Base-by-base conservation (phyloP, 2,329 filamentous ascomycete species). In the Thielaviopsis ethacetica region DNA sequence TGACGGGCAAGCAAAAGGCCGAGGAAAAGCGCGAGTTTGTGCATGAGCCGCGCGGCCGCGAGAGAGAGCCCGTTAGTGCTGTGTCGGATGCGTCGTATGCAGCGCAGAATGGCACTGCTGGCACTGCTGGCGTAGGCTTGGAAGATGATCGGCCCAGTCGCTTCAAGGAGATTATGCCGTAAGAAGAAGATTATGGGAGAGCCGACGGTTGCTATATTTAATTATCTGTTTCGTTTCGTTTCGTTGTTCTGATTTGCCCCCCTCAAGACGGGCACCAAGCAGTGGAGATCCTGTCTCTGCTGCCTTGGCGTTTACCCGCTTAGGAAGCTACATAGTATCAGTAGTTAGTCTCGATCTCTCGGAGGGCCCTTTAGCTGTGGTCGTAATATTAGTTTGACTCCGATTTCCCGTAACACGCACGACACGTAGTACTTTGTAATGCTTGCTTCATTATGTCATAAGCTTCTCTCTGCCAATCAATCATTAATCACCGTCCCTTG, bases 141-240 rank as follows among this genome's bases (percentile, higher is more conserved):
- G 26, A 47, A 12, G 56, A 58, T 51, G 56, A 58, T 34, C 38
- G 56, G 51, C 49, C 57, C 7, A 59, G 56, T 27, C 53, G 59
- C 17, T 61, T 61, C 34, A 59, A 56, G 22, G 56, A 61, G 34
- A 54, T 59, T 5, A 61, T 61, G 50, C 56, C 30, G 38, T 44
- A 44, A 44, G 24, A 26, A 44, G 38, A n/a, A n/a, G 5, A 12
- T 6, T 41, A 13, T 3, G 5, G 38, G 17, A 44, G 13, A 5
- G 38, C 30, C 30, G 30, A 34, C 10, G 30, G 6, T 34, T 34
- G 10, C 30, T 34, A 12, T 34, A 34, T 34, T 34, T 34, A 34
- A 34, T 34, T 34, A 10, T 34, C 30, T 34, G 30, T 34, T 34
- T 34, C 30, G 30, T 9, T 27, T 27, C 26, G 26, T 34, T 34